These are phyloP conservation scores for Yarrowia sp. DNA, from an alignment of 805 yeast genomes.

Conservation along the genomic window DNA sequence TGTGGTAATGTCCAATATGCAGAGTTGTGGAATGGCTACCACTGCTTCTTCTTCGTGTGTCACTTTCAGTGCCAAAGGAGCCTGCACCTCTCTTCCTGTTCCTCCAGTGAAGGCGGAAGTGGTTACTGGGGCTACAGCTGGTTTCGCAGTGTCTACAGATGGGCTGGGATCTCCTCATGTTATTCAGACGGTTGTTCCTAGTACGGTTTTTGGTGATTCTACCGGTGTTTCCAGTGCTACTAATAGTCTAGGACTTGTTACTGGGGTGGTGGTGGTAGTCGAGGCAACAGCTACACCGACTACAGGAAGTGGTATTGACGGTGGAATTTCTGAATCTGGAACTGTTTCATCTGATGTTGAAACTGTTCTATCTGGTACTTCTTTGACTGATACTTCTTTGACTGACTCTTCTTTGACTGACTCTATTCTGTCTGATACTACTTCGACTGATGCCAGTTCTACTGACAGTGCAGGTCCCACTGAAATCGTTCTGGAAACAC, in stretches of 20 bases:
- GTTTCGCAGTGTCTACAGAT: neutral
- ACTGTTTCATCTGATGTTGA: no score
- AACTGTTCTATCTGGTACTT: no score
- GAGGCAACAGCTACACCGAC: no score
- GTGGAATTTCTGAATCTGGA: no score
- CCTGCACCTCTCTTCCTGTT: neutral
- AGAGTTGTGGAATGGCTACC: neutral
- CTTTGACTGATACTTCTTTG: no score
- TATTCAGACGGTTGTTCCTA: neutral
- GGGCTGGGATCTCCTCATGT: neutral
- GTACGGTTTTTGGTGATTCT: neutral
- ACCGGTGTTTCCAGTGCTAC: neutral
- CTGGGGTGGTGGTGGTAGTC: neutral
- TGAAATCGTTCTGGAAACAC: no score
- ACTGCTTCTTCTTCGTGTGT: neutral
- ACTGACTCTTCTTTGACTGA: no score
- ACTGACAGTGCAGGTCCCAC: no score
- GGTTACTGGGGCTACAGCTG: neutral
- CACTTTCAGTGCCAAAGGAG: neutral
- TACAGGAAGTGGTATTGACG: no score
- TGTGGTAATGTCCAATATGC: neutral
- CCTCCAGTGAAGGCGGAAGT: neutral
- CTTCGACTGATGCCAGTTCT: no score
- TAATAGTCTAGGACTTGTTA: neutral
- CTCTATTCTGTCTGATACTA: no score